Evolutionary conservation across 192 early-diverging fungal genomes (phyloP).

Genomic region (Coemansia sp.): DNA sequence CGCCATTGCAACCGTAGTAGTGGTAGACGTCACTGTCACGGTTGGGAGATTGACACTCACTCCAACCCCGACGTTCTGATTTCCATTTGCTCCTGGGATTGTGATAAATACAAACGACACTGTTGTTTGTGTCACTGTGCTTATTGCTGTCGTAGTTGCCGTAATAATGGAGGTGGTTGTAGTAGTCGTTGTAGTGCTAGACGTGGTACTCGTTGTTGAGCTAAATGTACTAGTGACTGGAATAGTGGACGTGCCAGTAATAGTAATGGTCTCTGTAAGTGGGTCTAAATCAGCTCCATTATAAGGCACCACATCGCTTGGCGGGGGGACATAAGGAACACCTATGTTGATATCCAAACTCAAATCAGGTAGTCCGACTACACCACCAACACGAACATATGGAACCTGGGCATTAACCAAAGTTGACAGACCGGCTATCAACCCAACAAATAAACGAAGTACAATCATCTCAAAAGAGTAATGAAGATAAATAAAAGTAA

Average conservation of each 20-base stretch:
- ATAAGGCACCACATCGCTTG: neutral
- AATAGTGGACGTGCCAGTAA: neutral
- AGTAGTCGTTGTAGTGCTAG: neutral
- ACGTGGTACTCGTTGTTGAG: neutral
- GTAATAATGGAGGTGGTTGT: neutral
- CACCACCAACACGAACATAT: neutral
- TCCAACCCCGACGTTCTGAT: neutral
- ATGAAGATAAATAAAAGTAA: neutral
- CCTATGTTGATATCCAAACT: neutral
- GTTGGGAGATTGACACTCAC: neutral
- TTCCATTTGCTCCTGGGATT: neutral
- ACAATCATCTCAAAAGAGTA: constrained; percentile 11
- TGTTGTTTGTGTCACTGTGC: neutral
- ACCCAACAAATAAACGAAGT: neutral
- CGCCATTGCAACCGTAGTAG: neutral
- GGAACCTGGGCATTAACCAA: neutral
- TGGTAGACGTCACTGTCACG: neutral
- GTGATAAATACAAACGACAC: neutral
- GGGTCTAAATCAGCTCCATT: neutral
- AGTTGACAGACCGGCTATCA: constrained; percentile 35
- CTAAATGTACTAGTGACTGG: neutral
- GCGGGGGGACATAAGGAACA: neutral
- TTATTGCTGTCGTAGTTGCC: neutral
- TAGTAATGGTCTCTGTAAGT: neutral
- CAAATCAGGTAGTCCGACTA: neutral